Evolutionary conservation across 2,329 filamentous ascomycete genomes (phyloP), one percentile per base, ranked within the genome.

Genomic region (Parastagonospora avenae): DNA sequence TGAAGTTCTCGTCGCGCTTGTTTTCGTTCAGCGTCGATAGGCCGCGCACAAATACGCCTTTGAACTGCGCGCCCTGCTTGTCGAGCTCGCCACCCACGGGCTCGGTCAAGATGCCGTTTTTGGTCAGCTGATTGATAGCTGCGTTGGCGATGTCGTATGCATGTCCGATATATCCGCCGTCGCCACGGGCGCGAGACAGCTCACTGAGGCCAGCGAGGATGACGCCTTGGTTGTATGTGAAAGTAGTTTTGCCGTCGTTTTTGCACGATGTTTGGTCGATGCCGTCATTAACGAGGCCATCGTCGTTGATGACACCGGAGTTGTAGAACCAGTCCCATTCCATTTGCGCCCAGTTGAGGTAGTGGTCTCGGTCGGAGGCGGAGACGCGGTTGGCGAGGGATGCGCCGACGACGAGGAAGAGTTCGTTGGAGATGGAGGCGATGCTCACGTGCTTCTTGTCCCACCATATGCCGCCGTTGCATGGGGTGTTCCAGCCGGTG

Each of bases 191-290:
- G 12, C 65, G 67, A 41, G 74, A 73, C 11, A 85, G 75, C 62
- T 85, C 82, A n/a, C 77, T 76, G 1, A 84, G 76, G 0, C 73
- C 83, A 9, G 81, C 80, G 19, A 85, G 77, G 42, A 85, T 74
- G 45, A 84, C 80, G 46, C 83, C 82, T 60, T 85, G 82, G 70
- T 85, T 85, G 71, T 85, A 85, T 0, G 77, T 78, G 76, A 77
- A 84, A 0, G 78, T 79, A 28, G 76, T 76, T 9, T 76, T 70
- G 10, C 74, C 73, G 61, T 85, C 80, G 71, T 83, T 85, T 54
- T 75, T 74, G 71, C 82, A 85, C 2, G 71, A 66, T 2, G 70
- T 71, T 4, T 59, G 52, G 52, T 78, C 67, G 42, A 85, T 73
- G 15, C 82, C 82, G 59, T 85, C 82, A 57, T 84, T 83, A 68